These are phyloP conservation scores for Phytopythium delawarense DNA, from an alignment of 352 stramenopile species.

Conservation along the genomic window DNA sequence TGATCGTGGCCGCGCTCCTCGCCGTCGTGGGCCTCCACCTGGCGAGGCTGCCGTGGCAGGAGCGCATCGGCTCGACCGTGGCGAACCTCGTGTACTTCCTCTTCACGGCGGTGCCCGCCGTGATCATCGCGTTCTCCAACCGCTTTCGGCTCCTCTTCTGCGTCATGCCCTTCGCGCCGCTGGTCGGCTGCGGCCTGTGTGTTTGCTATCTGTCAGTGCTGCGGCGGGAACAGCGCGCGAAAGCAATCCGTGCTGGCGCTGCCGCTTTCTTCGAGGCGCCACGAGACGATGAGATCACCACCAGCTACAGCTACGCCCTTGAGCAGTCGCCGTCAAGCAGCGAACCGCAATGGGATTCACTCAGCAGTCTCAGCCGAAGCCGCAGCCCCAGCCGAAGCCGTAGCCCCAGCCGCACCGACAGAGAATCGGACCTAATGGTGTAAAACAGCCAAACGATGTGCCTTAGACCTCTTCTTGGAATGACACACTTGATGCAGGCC, in stretches of 20 bases:
- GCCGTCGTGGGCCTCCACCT: background rate
- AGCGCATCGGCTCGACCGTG: background rate
- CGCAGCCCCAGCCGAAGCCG: no score
- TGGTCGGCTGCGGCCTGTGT: background rate
- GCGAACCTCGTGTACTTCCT: background rate
- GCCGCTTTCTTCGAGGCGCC: background rate
- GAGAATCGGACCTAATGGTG: background rate
- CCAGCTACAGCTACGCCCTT: background rate
- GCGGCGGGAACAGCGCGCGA: background rate
- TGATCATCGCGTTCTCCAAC: background rate
- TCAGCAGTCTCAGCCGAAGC: background rate
- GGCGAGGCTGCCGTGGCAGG: background rate
- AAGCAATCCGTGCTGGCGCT: background rate
- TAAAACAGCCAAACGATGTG: background rate
- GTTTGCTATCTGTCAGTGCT: background rate
- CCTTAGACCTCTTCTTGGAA: no score
- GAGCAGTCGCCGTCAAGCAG: background rate
- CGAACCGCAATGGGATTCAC: background rate
- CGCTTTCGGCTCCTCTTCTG: background rate
- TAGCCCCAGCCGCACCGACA: background rate
- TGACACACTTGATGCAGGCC: no score
- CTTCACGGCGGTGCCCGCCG: background rate
- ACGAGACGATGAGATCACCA: background rate
- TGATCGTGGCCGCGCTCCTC: background rate
- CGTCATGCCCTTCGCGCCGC: background rate